A percentile compares a stretch with the other conserved stretches of the same genome.
phyloP scores from a whole-genome alignment of 192 early-diverging fungal genomes.

The Coemansia sp. region DNA sequence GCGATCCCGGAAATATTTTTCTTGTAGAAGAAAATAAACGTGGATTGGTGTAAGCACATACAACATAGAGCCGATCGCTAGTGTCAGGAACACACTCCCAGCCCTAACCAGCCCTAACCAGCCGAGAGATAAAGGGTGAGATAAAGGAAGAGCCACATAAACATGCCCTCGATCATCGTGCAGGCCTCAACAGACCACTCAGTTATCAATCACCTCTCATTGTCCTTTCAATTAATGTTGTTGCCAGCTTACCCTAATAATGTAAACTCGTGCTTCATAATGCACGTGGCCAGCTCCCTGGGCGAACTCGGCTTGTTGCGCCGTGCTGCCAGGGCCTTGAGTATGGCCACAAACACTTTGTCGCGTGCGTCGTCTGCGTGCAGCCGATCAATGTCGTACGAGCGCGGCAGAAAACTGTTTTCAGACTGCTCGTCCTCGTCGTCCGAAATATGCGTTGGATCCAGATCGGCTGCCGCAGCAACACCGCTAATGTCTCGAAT shows the following conservation, averaged over 20 bases:
- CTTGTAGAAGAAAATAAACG: slow-evolving; percentile 1
- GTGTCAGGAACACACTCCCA: too few species aligned
- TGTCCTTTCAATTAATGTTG: not conserved
- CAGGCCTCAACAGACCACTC: not conserved
- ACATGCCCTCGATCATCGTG: not conserved
- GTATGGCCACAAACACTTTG: slow-evolving; percentile 84
- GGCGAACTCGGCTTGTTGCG: slow-evolving; percentile 80
- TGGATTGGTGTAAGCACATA: too few species aligned
- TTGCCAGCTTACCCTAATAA: slow-evolving; percentile 64
- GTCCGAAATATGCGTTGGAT: slow-evolving; percentile 3
- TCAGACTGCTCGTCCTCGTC: slow-evolving; percentile 43
- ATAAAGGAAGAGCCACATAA: too few species aligned
- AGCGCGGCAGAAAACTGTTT: slow-evolving; percentile 41
- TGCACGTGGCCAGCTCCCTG: slow-evolving; percentile 75
- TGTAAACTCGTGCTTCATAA: slow-evolving; percentile 77
- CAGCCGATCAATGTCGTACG: slow-evolving; percentile 53
- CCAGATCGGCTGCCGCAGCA: slow-evolving; percentile 24
- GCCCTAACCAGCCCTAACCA: too few species aligned
- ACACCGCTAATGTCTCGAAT: slow-evolving; percentile 48
- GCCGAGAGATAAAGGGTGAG: not conserved
- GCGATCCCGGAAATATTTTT: slow-evolving; percentile 29
- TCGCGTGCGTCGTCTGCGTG: slow-evolving; percentile 79
- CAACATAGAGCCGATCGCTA: too few species aligned
- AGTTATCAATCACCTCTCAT: not conserved
- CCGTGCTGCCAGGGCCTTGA: slow-evolving; percentile 73